Evolutionary conservation across 441 rosid species (phyloP), one percentile per base, ranked within the genome.

Genomic region (Capsella rubella): DNA sequence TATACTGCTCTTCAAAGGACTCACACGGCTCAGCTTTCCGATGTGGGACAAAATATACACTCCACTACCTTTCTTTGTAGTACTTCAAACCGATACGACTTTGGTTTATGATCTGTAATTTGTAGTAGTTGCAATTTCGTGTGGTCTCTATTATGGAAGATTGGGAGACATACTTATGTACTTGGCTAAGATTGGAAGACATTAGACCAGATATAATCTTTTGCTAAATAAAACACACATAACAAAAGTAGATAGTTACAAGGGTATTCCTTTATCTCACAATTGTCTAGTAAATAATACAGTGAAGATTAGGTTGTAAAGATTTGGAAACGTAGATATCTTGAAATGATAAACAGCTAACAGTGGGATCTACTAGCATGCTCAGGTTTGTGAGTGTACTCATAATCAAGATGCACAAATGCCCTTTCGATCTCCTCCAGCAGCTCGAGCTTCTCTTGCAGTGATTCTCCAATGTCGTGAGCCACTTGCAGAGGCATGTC

Each of bases 381-480:
- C 85, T 94, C 98, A 0, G 97, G 98, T 78, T 86, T 94, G 88
- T 94, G 98, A 15, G 87, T 82, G 81, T 68, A 94, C 82, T 94
- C 98, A 8, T 91, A 91, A 67, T 94, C 98, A 12, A 94, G 97
- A 80, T 94, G 98, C 74, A 94, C 98, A 73, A 94, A 94, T 45
- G 97, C 98, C 0, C 98, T 80, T 80, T 94, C 98, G 1, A 91
- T 94, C 75, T 91, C 97, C 1, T 90, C 88, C 61, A 94, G 82
- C 40, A 74, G 86, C 82, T 91, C 97, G 0, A 94, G 90, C 87
- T 91, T 94, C 80, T 89, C 98, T 80, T 94, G 97, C 63, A 94
- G 73, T 4, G 91, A 78, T 64, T 94, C 98, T 9, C 98, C 98
- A 0, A 91, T 94, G 54, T 94, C 95, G 15, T 94, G 98, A 34